Evolutionary conservation across 768 basidiomycete species (phyloP), one percentile per base, ranked within the genome.

Genomic region (Phanerochaete carnosa): DNA sequence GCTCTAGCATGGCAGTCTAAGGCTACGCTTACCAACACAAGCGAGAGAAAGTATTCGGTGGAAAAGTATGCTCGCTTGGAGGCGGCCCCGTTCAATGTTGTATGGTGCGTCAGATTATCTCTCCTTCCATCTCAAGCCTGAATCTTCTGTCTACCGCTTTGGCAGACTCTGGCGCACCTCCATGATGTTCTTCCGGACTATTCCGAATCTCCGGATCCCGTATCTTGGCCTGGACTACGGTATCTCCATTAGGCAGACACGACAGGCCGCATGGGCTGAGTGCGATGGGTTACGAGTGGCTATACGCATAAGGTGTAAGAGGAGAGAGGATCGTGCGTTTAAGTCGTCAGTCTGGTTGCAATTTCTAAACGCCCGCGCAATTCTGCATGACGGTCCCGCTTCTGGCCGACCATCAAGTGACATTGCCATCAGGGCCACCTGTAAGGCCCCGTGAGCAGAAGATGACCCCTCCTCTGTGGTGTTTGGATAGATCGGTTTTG

Each of bases 371-470:
- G 39, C 39, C 16, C 16, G 39, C 39, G 39, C 39, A 43, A 43
- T 43, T 43, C 19, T 43, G 39, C 39, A 19, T 19, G 39, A 43
- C 39, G 39, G 39, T 19, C 19, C 39, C 39, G 39, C 39, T 43
- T 4, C 19, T 43, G 39, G 39, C 11, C 19, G 19, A 43, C 11
- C 39, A 19, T 43, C 39, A 12, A 43, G 39, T 19, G 19, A 19
- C 8, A 19, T 19, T 19, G 39, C 39, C 39, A 43, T 43, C 39
- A 43, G 39, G 19, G 8, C 39, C 16, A n/a, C n/a, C n/a, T 52
- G 51, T 33, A 32, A 32, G 51, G 51, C 51, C 51, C 51, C 51
- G 51, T 52, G 51, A 32, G 51, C 51, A 23, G 51, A 30, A 52
- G 29, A 33, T 32, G 16, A 32, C 51, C 29, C 29, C 29, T n/a